Evolutionary conservation across 2,329 filamentous ascomycete genomes (phyloP).

Genomic region (Verticillium nubilum): DNA sequence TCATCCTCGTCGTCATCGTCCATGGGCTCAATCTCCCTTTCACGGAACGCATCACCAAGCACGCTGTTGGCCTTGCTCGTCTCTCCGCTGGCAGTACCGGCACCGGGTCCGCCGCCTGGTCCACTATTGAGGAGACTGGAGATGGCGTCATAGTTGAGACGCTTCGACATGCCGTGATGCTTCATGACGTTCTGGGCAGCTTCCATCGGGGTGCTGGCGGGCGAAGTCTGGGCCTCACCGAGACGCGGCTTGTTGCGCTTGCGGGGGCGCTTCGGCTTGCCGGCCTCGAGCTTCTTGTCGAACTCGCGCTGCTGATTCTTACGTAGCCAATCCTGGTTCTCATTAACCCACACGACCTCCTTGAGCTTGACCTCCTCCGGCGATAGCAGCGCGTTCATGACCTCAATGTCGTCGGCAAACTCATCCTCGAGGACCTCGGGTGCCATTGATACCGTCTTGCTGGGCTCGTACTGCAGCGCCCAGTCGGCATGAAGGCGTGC

Average conservation of each 20-base stretch:
- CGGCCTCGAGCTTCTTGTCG: slow-evolving; percentile 60
- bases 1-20: slow-evolving; percentile 28
- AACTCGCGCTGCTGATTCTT: slow-evolving; percentile 80
- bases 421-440: slow-evolving; percentile 71
- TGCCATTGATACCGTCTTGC: slow-evolving; percentile 48
- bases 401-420: slow-evolving; percentile 86
- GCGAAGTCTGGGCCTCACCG: slow-evolving; percentile 59
- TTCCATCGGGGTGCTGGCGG: slow-evolving; percentile 63
- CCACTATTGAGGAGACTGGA: slow-evolving; percentile 49
- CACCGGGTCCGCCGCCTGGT: slow-evolving; percentile 39
- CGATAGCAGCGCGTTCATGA: slow-evolving; percentile 70
- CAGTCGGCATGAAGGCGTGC: slow-evolving; percentile 48
- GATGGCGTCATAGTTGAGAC: slow-evolving; percentile 68
- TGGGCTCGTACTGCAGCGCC: slow-evolving; percentile 41
- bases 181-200: slow-evolving; percentile 64
- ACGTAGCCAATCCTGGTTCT: slow-evolving; percentile 91
- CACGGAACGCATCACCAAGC: slow-evolving; percentile 23
- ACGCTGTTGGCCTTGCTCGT: slow-evolving; percentile 28
- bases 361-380: slow-evolving; percentile 74
- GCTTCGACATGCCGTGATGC: slow-evolving; percentile 63
- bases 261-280: slow-evolving; percentile 50
- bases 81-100: slow-evolving; percentile 33
- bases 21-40: slow-evolving; percentile 28
- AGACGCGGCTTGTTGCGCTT: slow-evolving; percentile 53
- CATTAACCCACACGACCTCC: slow-evolving; percentile 88